Evolutionary conservation across 345 rosid genomes (phyloP).

Genomic region (Physaria fendleri): DNA sequence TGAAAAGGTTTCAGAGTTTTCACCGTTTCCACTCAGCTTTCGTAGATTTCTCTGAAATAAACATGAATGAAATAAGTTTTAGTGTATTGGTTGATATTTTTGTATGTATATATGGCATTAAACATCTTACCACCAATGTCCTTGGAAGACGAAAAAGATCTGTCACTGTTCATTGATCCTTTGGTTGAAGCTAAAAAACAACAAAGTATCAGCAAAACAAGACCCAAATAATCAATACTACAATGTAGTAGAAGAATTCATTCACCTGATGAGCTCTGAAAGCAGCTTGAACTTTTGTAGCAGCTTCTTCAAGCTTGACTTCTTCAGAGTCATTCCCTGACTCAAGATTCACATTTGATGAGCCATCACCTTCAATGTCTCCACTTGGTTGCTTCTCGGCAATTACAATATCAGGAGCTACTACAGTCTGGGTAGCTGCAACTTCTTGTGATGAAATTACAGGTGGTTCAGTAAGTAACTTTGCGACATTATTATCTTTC

Average conservation of each 20-base stretch:
- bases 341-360: conserved; percentile 2
- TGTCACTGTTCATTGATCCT: conserved; percentile 49
- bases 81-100: not conserved
- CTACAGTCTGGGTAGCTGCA: conserved; percentile 21
- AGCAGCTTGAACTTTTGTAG: conserved; percentile 58
- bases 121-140: conserved; percentile 46
- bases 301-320: conserved; percentile 51
- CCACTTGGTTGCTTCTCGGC: conserved; percentile 25
- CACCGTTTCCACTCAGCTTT: conserved; percentile 83
- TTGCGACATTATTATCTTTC: conserved; percentile 35
- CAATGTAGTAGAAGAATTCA: conserved; percentile 22
- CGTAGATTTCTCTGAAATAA: conserved; percentile 47
- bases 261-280: conserved; percentile 73
- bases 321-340: conserved; percentile 39
- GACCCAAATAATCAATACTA: not conserved
- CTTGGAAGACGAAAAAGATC: conserved; percentile 55
- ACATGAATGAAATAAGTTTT: not conserved
- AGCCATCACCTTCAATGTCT: conserved; percentile 14
- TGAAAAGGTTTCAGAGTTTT: not conserved
- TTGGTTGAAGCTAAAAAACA: conserved; percentile 43
- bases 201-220: not conserved
- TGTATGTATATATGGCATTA: not conserved
- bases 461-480: conserved; percentile 24
- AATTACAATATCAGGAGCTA: conserved; percentile 23
- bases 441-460: conserved; percentile 28